A percentile compares a stretch with the other conserved stretches of the same genome.
Conservation (phyloP, 129 eudicot species). For the Tagetes erecta region DNA sequence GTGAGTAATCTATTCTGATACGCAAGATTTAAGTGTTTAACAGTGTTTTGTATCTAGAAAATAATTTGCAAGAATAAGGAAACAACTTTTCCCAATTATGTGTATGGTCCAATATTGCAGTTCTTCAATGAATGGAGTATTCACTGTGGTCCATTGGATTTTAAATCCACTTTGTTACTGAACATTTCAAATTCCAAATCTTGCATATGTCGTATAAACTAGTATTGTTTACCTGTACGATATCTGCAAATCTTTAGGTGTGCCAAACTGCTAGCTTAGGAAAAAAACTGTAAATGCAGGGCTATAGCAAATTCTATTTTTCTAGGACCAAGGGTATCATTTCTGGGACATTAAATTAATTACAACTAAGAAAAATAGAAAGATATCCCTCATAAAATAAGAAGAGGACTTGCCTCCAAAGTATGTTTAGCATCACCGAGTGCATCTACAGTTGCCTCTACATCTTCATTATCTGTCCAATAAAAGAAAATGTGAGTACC, state of each 20-base stretch:
- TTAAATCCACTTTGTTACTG: not conserved
- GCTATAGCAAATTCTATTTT: not conserved
- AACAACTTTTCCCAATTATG: slow-evolving; percentile 13
- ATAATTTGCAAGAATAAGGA: slow-evolving; percentile 13
- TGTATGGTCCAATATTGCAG: slow-evolving; percentile 5
- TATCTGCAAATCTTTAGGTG: slow-evolving; percentile 4
- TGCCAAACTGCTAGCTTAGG: not conserved
- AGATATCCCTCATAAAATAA: slow-evolving; percentile 2
- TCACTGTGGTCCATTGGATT: not conserved
- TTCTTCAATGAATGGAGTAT: not conserved
- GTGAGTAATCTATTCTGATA: not conserved
- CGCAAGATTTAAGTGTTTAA: not conserved
- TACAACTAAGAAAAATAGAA: not conserved
- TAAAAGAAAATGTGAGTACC: slow-evolving; percentile 13
- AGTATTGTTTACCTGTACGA: not conserved
- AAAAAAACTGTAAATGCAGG: not conserved
- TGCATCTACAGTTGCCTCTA: slow-evolving; percentile 35
- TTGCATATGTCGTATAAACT: not conserved
- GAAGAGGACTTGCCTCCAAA: slow-evolving; percentile 42
- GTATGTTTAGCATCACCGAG: slow-evolving; percentile 29
- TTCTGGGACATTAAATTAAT: not conserved
- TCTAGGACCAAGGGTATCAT: not conserved
- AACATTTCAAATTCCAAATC: slow-evolving; percentile 9
- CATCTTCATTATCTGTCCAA: slow-evolving; percentile 33
- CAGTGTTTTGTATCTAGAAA: slow-evolving; percentile 12